Evolutionary conservation across 2,329 filamentous ascomycete species (phyloP), one percentile per base, ranked within the genome.

Genomic region (Hymenoscyphus repandus): DNA sequence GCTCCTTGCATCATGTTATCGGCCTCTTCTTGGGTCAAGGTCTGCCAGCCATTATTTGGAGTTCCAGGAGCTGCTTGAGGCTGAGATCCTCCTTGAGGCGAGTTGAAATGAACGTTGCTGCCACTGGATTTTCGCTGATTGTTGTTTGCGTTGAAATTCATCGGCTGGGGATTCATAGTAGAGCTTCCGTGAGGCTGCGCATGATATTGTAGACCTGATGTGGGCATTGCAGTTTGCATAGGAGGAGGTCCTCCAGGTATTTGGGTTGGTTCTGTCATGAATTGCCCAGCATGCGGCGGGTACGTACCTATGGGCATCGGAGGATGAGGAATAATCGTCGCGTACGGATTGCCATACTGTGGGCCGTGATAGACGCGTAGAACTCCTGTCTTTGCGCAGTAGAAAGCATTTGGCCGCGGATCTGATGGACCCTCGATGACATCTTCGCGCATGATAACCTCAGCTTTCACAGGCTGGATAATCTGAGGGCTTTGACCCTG

Each of bases 391-490:
- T 71, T 68, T n/a, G 69, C 62, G 58, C 83, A 79, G 58, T 75
- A 77, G 60, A 78, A 83, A 38, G 80, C 77, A 58, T 83, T 84
- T 11, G 79, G 80, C 1, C 71, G 70, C 7, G 79, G 79, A 54
- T 82, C 79, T 39, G 73, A 67, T 3, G 69, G 67, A 1, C 65
- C 68, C 57, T 82, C 78, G 17, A 82, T 66, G 2, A 78, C 70
- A 53, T 80, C 75, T 59, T 83, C 79, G 1, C 79, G 71, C 47
- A 79, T 72, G 32, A 82, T 62, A 15, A 79, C 71, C 43, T 77
- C 70, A 22, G 75, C 69, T 22, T 70, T 69, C 37, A 73, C 66
- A 2, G 76, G 74, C 56, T 75, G 66, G 39, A 82, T 68, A 45
- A 75, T 68, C 40, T 76, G 70, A 0, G 45, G 34, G 2, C 44